Percentiles rank a stretch among this genome's conserved stretches.
Evolutionary conservation across 2,329 filamentous ascomycete species (phyloP).

Genomic region (Monosporascus sp.): DNA sequence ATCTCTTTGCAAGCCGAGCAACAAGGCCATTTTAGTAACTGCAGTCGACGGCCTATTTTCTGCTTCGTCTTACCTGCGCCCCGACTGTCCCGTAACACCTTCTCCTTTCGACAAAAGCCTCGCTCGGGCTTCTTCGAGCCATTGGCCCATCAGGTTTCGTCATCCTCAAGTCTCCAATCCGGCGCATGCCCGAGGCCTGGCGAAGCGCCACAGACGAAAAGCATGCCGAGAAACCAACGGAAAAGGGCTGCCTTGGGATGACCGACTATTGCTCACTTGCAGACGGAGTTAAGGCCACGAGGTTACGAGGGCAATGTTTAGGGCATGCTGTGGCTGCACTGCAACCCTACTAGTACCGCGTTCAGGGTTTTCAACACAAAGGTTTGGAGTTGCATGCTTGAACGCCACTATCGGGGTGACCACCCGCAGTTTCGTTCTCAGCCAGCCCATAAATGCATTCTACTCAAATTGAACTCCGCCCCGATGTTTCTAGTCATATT

Average conservation of each 20-base stretch:
- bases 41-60: background rate
- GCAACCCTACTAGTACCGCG: background rate
- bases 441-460: too few relatives aligned
- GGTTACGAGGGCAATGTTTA: background rate
- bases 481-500: too few relatives aligned
- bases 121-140: too few relatives aligned
- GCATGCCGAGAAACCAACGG: background rate
- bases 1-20: background rate
- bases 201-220: background rate
- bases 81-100: background rate
- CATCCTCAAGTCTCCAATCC: background rate
- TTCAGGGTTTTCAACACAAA: background rate
- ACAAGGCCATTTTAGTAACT: background rate
- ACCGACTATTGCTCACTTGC: background rate
- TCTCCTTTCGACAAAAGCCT: background rate
- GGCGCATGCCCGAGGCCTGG: too few relatives aligned
- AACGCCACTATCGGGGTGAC: background rate
- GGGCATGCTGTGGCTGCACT: background rate
- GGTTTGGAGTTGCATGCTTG: background rate
- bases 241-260: background rate
- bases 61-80: background rate
- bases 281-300: background rate
- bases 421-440: too few relatives aligned
- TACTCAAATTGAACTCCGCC: too few relatives aligned
- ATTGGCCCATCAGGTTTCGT: background rate